phyloP scores from a whole-genome alignment of 2,329 filamentous ascomycete genomes.

The Alternaria burnsii region DNA sequence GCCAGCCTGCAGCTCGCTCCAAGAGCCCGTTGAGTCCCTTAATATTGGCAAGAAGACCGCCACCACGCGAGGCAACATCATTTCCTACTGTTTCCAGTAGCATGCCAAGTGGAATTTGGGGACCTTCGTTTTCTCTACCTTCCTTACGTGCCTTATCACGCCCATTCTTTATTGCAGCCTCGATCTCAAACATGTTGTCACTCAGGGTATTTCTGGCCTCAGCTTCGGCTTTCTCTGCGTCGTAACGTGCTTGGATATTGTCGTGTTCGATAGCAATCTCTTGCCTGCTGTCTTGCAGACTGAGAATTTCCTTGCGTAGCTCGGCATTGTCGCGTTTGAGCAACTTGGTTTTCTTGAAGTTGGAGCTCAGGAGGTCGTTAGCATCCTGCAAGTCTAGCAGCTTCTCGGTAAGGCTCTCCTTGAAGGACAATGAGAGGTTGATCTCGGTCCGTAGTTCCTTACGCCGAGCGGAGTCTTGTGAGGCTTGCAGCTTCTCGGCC shows the following conservation, averaged over 20 bases:
- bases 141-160: constrained; percentile 41
- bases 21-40: constrained; percentile 47
- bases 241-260: constrained; percentile 51
- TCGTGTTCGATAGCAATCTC: constrained; percentile 61
- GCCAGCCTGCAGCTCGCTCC: constrained; percentile 44
- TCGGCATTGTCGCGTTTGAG: constrained; percentile 56
- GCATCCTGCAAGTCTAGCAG: constrained; percentile 62
- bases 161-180: constrained; percentile 48
- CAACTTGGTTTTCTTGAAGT: constrained; percentile 56
- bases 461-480: constrained; percentile 51
- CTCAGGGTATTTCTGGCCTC: constrained; percentile 41
- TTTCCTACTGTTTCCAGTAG: constrained; percentile 39
- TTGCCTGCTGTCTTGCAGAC: constrained; percentile 59
- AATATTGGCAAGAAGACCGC: constrained; percentile 43
- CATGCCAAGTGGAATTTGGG: constrained; percentile 43
- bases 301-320: constrained; percentile 58
- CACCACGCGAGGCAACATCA: constrained; percentile 39
- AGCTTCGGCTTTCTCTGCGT: constrained; percentile 35
- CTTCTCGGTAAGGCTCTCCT: constrained; percentile 58
- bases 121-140: constrained; percentile 44
- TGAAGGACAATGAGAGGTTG: constrained; percentile 59
- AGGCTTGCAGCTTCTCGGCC: constrained; percentile 48
- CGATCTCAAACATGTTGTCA: constrained; percentile 46
- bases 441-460: constrained; percentile 55
- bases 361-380: constrained; percentile 59